Evolutionary conservation across 1,284 basidiomycete genomes (phyloP).

Genomic region (Puccinia hordei): DNA sequence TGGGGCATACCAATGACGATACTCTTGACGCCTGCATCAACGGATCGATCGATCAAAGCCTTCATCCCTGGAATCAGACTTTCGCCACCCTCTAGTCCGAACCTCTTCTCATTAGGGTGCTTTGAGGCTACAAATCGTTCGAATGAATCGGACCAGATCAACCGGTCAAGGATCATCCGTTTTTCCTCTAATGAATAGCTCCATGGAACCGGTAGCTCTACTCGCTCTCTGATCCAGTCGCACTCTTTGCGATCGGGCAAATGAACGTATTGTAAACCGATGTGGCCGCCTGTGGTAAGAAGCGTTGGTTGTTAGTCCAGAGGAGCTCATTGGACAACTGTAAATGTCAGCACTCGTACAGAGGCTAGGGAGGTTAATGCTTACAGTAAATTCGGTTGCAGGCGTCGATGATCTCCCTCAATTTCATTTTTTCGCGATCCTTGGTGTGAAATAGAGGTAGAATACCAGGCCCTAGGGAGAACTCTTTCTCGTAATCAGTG

Average conservation of each 20-base stretch:
- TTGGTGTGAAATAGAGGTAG: conserved; percentile 89
- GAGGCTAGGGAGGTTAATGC: conserved; percentile 56
- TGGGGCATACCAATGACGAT: conserved; percentile 99
- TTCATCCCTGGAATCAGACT: conserved; percentile 99
- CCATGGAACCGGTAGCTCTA: conserved; percentile 97
- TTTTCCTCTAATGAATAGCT: conserved; percentile 98
- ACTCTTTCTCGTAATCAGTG: conserved; percentile 88
- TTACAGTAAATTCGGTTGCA: conserved; percentile 93
- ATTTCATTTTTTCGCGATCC: conserved; percentile 78
- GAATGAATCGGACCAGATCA: conserved; percentile 99
- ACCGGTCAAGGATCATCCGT: conserved; percentile 95
- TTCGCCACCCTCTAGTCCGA: conserved; percentile 98
- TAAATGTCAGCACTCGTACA: conserved; percentile 18
- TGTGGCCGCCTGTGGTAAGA: conserved; percentile 70
- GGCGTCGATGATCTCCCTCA: conserved; percentile 88
- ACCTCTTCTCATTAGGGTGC: conserved; percentile 99
- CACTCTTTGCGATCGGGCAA: conserved; percentile 98
- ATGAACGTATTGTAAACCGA: conserved; percentile 97
- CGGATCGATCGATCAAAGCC: conserved; percentile 94
- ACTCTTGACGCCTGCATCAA: conserved; percentile 91
- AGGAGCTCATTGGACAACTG: neutral
- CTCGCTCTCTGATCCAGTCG: conserved; percentile 96
- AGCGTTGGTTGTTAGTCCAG: neutral
- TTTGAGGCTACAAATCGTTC: conserved; percentile 98
- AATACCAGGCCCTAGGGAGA: conserved; percentile 91